Conservation (phyloP, 768 basidiomycete species). For the Cystobasidium onofrii region DNA sequence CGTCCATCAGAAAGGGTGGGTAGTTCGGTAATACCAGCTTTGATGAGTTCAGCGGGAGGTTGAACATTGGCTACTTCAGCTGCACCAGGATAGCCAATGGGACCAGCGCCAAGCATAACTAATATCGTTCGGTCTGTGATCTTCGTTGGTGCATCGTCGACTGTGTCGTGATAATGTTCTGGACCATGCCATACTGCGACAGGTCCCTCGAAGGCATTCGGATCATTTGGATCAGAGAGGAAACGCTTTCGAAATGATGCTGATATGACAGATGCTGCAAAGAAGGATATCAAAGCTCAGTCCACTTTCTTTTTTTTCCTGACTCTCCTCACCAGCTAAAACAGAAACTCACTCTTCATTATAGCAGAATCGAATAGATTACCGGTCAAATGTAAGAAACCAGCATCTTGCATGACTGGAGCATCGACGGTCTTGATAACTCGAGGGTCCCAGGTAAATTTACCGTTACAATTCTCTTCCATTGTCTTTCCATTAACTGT, state of each 20-base stretch:
- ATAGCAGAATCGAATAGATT: constrained; percentile 45
- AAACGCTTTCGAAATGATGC: constrained; percentile 43
- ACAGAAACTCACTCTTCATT: constrained; percentile 31
- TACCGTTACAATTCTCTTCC: constrained; percentile 48
- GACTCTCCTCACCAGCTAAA: background rate
- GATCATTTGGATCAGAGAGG: constrained; percentile 44
- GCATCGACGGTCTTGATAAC: constrained; percentile 43
- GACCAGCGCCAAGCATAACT: constrained; percentile 45
- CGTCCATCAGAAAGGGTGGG: constrained; percentile 45
- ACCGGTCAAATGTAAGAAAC: constrained; percentile 44
- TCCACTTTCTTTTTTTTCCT: background rate
- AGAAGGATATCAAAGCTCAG: background rate
- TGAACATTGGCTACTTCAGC: constrained; percentile 43
- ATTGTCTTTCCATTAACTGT: constrained; percentile 89
- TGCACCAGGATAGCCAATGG: constrained; percentile 32
- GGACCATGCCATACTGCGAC: constrained; percentile 45
- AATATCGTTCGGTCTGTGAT: constrained; percentile 43
- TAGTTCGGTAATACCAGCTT: constrained; percentile 43
- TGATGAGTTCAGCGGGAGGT: constrained; percentile 43
- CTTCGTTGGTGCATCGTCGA: constrained; percentile 37
- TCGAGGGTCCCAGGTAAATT: constrained; percentile 42
- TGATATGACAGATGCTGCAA: constrained; percentile 45
- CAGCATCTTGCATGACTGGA: constrained; percentile 42
- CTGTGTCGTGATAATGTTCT: constrained; percentile 44
- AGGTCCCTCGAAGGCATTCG: constrained; percentile 46